Base-by-base conservation (phyloP, 768 basidiomycete genomes). In the Kwoniella europaea region DNA sequence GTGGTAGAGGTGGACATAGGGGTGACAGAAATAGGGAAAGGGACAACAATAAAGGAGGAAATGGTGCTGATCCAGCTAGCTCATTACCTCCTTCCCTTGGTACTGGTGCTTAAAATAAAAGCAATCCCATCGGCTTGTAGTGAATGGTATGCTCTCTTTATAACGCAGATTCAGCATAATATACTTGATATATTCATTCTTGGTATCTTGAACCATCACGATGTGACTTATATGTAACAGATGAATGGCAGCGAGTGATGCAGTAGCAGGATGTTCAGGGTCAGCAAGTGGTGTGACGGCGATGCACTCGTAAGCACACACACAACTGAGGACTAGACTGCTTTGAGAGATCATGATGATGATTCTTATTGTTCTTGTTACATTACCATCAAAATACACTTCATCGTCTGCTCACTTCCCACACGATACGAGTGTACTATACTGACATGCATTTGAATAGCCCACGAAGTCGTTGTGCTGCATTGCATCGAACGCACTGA, bases 51-150 rank as follows among this genome's bases (percentile, higher is more conserved):
- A 57, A 52, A 58, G 58, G 67, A 44, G 15, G 64, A 27, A 54
- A 46, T 29, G 60, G 59, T 24, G 67, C 67, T 24, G 22, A 63
- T 54, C 68, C 68, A 7, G 62, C 68, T 53, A 70, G 63, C 57
- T 70, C 68, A 16, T 54, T 70, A 22, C 68, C 68, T 12, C 68
- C 68, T 58, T 64, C 68, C 15, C 63, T 70, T 29, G 60, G 60
- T 53, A 70, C 68, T 41, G 68, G 65, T 18, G 65, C 65, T n/a
- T 67, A 67, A 24, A 22, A 12, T 67, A 67, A 24, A 22, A 12
- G 15, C 42, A 44, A 12, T 46, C 13, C n/a, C 9, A 44, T 12
- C 18, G 16, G 20, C 18, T 53, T 24, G 46, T 52, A 50, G 46
- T 50, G 46, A 10, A 50, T 50, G 46, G 12, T 50, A 50, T 50